phyloP scores from a whole-genome alignment of 2,329 filamentous ascomycete species.

The Beauveria asiatica region DNA sequence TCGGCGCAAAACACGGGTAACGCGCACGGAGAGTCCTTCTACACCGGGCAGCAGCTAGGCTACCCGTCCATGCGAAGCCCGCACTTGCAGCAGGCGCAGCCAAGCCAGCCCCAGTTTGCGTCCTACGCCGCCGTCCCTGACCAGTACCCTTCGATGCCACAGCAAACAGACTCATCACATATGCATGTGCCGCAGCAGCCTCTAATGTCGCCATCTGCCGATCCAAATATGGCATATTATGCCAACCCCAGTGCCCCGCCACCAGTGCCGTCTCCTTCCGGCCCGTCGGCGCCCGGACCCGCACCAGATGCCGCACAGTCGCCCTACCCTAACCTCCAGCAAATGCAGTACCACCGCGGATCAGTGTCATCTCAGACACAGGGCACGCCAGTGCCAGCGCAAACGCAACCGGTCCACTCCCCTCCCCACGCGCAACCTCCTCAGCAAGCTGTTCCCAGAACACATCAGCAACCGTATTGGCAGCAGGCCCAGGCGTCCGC shows the following conservation, averaged over 20 bases:
- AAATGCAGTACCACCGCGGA: slow-evolving; percentile 36
- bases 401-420: slow-evolving; percentile 21
- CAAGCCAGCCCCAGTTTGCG: slow-evolving; percentile 35
- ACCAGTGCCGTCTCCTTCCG: slow-evolving; percentile 24
- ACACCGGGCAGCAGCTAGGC: slow-evolving; percentile 55
- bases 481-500: slow-evolving; percentile 17
- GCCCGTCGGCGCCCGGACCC: slow-evolving; percentile 29
- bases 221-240: slow-evolving; percentile 52
- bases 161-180: slow-evolving; percentile 20
- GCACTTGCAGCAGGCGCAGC: slow-evolving; percentile 22
- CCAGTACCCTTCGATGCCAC: slow-evolving; percentile 38
- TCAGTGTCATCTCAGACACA: slow-evolving; percentile 29
- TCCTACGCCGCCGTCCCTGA: slow-evolving; percentile 34
- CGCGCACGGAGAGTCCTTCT: slow-evolving; percentile 65
- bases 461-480: slow-evolving; percentile 23
- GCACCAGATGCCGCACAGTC: slow-evolving; percentile 36
- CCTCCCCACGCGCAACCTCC: slow-evolving; percentile 24
- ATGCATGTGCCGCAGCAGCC: slow-evolving; percentile 24
- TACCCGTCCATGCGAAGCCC: slow-evolving; percentile 46
- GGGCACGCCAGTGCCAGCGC: slow-evolving; percentile 23
- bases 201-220: slow-evolving; percentile 26
- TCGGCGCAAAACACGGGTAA: slow-evolving; percentile 41
- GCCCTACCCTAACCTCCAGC: slow-evolving; percentile 45
- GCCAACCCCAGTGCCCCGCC: slow-evolving; percentile 32
- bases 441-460: slow-evolving; percentile 22